phyloP scores from a whole-genome alignment of 805 yeast genomes.

The Tetrapisispora nanseiensis region DNA sequence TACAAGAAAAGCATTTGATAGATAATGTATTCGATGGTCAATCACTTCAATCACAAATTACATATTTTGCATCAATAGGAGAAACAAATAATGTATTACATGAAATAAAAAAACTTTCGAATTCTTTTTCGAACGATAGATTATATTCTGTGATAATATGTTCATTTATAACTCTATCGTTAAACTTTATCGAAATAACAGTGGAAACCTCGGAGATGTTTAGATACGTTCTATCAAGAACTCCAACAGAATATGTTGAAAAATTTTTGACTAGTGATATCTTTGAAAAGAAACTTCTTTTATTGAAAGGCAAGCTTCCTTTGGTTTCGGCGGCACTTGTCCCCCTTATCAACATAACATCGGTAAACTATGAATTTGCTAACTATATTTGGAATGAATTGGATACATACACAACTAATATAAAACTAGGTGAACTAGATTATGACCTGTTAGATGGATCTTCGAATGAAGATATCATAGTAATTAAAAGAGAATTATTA shows the following conservation, averaged over 20 bases:
- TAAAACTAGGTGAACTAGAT: slow-evolving; percentile 32
- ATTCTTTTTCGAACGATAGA: slow-evolving; percentile 39
- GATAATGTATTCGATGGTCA: slow-evolving; percentile 1
- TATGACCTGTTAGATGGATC: slow-evolving; percentile 35
- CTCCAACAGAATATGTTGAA: slow-evolving; percentile 33
- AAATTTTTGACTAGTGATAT: slow-evolving; percentile 29
- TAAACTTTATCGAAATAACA: slow-evolving; percentile 41
- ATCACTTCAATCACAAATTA: slow-evolving; percentile 5
- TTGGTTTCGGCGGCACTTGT: slow-evolving; percentile 37
- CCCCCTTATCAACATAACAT: slow-evolving; percentile 51
- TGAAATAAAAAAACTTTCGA: slow-evolving; percentile 34
- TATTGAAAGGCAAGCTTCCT: slow-evolving; percentile 72
- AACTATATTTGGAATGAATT: slow-evolving; percentile 48
- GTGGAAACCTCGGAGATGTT: slow-evolving; percentile 26
- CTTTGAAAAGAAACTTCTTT: slow-evolving; percentile 26
- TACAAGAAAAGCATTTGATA: slow-evolving; percentile 9
- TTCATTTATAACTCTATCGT: slow-evolving; percentile 28
- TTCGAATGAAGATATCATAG: slow-evolving; percentile 34
- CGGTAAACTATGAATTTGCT: slow-evolving; percentile 60
- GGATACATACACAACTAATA: slow-evolving; percentile 49
- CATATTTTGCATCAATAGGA: slow-evolving; percentile 31
- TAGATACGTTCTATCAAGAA: slow-evolving; percentile 20
- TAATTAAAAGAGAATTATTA: slow-evolving; percentile 38
- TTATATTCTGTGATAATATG: slow-evolving; percentile 39
- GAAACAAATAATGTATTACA: slow-evolving; percentile 37